Evolutionary conservation across 495 filamentous ascomycete genomes (phyloP), one percentile per base, ranked within the genome.

Genomic region (Penicillium flavigenum): DNA sequence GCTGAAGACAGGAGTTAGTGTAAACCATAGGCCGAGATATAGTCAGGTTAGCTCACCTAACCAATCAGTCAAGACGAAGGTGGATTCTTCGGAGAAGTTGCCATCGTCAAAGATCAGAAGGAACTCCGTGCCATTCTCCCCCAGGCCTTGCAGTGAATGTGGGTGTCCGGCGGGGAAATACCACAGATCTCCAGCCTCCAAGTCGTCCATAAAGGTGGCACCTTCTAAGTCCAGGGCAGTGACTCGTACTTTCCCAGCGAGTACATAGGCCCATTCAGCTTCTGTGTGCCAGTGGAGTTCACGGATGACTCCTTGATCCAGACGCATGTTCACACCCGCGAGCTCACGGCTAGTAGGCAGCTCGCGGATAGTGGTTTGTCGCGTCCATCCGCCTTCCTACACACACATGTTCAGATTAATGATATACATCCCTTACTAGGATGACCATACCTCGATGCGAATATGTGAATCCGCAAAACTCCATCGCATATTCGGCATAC

Each of bases 251-350:
- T 54, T 50, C 16, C 62, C 84, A 45, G 82, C 77, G 3, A 87
- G 79, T 1, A 88, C 81, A 54, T 83, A 88, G 4, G 81, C 86
- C 85, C 85, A 88, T 60, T 89, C 86, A 31, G 85, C 86, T 62
- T 87, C 83, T 44, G 82, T 85, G 70, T 89, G 86, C 86, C 86
- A 89, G 63, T 89, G 86, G 16, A 89, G 69, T 62, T 89, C 86
- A 8, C 86, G 84, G 62, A 87, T 88, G n/a, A 83, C 86, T 36
- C 84, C 85, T 48, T 79, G 62, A 39, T 84, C 84, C 1, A 88
- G 79, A 16, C 86, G 81, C 85, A 87, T 87, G 62, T 88, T 86
- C 51, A 87, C 85, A 46, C 81, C 80, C 7, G 85, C 85, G 27
- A 88, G 74, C 53, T 87, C 82, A 11, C 77, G 72, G 60, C 83